Percentiles rank a stretch among this genome's conserved stretches.
Evolutionary conservation across 257 asterid species (phyloP).

Genomic region (Dorcoceras hygrometricum): DNA sequence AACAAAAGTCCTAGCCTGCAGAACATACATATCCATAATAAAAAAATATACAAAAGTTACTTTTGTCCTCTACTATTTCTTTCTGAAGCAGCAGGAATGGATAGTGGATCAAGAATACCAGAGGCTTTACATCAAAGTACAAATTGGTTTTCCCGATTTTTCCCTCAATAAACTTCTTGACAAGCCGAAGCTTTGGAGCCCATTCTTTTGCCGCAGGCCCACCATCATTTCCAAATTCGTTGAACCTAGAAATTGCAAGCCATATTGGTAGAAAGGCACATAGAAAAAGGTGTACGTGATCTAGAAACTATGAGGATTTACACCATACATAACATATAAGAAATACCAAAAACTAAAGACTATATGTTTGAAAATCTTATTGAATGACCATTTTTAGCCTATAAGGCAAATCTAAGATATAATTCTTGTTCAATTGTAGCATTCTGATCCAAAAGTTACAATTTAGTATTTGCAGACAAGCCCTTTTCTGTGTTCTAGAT

Average conservation of each 20-base stretch:
- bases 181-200: slow-evolving; percentile 66
- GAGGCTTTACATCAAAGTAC: slow-evolving; percentile 53
- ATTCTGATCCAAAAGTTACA: neutral
- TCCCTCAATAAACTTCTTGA: slow-evolving; percentile 43
- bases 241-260: slow-evolving; percentile 48
- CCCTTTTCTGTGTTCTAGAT: neutral
- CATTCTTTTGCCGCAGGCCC: slow-evolving; percentile 79
- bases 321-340: no score
- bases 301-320: neutral
- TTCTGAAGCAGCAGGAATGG: neutral
- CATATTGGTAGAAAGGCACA: neutral
- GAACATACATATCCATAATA: neutral
- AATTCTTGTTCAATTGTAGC: no score
- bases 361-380: neutral
- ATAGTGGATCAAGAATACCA: slow-evolving; percentile 4
- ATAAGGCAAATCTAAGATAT: neutral
- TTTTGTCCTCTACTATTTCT: no score
- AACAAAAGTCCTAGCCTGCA: slow-evolving; percentile 68
- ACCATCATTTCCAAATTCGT: slow-evolving; percentile 82
- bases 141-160: slow-evolving; percentile 46
- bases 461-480: neutral
- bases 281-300: neutral
- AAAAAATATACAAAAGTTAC: neutral
- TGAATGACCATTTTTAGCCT: neutral
- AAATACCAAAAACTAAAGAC: neutral